phyloP scores from a whole-genome alignment of 1,284 basidiomycete species.

The Xerocomus amazonicus region DNA sequence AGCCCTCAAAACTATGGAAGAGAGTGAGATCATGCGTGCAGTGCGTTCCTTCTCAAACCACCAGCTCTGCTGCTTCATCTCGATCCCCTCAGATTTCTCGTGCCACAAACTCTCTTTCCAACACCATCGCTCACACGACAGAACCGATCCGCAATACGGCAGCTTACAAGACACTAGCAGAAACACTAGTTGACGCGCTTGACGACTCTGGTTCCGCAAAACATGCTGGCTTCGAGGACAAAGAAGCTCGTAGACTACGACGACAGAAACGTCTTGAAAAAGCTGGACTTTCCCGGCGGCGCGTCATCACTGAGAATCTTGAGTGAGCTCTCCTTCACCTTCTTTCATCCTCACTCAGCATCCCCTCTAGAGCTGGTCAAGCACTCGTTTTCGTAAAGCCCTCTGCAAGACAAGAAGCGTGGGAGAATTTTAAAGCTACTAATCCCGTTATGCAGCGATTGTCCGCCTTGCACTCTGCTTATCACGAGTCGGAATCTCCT shows the following conservation, averaged over 20 bases:
- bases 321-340: slow-evolving; percentile 59
- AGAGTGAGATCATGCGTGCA: slow-evolving; percentile 87
- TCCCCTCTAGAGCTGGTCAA: slow-evolving; percentile 66
- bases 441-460: slow-evolving; percentile 70
- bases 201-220: slow-evolving; percentile 92
- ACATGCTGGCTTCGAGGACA: slow-evolving; percentile 93
- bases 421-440: slow-evolving; percentile 72
- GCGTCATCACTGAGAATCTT: slow-evolving; percentile 64
- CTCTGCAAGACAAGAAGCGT: slow-evolving; percentile 70
- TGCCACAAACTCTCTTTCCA: slow-evolving; percentile 76
- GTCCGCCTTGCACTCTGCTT: slow-evolving; percentile 63
- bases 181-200: slow-evolving; percentile 87
- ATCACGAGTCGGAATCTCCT: slow-evolving; percentile 93
- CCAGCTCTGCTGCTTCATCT: neutral
- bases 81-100: slow-evolving; percentile 58
- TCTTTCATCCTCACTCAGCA: slow-evolving; percentile 1
- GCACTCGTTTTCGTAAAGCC: slow-evolving; percentile 83
- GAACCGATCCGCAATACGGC: slow-evolving; percentile 94
- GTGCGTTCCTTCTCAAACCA: slow-evolving; percentile 40
- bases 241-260: slow-evolving; percentile 76
- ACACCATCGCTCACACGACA: slow-evolving; percentile 78
- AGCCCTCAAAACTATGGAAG: slow-evolving; percentile 89
- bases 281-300: slow-evolving; percentile 68
- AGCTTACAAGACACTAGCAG: slow-evolving; percentile 89
- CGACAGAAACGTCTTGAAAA: slow-evolving; percentile 76